phyloP scores from a whole-genome alignment of 306 rosid species.

The Vachellia collinsii region DNA sequence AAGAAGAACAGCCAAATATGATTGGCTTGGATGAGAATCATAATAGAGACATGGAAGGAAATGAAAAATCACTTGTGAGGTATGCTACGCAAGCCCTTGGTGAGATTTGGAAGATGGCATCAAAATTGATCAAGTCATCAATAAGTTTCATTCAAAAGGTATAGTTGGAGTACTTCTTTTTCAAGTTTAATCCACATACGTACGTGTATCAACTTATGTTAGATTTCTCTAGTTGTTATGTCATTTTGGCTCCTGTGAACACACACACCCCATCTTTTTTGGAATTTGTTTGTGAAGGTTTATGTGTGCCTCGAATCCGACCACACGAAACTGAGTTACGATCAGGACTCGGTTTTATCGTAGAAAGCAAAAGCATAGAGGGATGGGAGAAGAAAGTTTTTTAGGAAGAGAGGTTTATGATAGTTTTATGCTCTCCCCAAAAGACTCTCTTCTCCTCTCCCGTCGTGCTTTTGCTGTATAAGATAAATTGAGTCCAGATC shows the following conservation, averaged over 20 bases:
- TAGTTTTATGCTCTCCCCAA: too few relatives aligned
- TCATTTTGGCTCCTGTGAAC: neutral
- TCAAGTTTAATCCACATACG: neutral
- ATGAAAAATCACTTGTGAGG: constrained; percentile 28
- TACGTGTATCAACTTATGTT: neutral
- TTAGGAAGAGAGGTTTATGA: too few relatives aligned
- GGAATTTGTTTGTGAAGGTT: neutral
- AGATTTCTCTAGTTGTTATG: neutral
- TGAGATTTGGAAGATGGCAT: constrained; percentile 52
- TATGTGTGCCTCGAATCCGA: too few relatives aligned
- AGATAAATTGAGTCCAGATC: too few relatives aligned
- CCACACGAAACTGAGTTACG: too few relatives aligned
- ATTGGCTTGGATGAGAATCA: constrained; percentile 32
- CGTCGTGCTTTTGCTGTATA: too few relatives aligned
- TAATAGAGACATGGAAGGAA: constrained; percentile 20
- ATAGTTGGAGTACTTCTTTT: neutral
- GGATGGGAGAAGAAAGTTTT: too few relatives aligned
- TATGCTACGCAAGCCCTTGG: constrained; percentile 31
- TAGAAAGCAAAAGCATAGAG: too few relatives aligned
- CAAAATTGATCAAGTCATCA: constrained; percentile 47
- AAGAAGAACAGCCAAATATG: constrained; percentile 39
- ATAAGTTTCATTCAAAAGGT: constrained; percentile 47
- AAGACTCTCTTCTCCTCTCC: too few relatives aligned
- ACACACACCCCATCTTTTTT: neutral
- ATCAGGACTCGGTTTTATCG: too few relatives aligned